Evolutionary conservation across 306 rosid genomes (phyloP), one percentile per base, ranked within the genome.

Genomic region (Parietaria judaica): DNA sequence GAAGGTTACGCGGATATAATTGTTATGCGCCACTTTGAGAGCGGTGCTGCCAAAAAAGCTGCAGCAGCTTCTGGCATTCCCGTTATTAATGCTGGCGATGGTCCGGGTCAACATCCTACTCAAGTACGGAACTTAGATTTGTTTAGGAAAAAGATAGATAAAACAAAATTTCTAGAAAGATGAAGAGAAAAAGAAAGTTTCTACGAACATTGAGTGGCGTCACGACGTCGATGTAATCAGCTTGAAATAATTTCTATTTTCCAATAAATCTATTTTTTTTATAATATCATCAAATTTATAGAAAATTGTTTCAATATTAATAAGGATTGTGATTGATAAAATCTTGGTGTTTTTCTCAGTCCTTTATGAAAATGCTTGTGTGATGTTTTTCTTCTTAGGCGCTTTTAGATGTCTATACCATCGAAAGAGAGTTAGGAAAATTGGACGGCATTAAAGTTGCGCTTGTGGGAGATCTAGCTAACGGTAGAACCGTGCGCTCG

Each of bases 91-190:
- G 97, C 97, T 3, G 97, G 96, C 63, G 97, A 90, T 67, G 97
- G 96, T 78, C 96, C 96, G 70, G 97, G 97, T 47, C 96, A 90
- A 45, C 95, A 87, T 71, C 97, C 96, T 16, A 81, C 95, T 46
- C 97, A 87, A 86, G 97, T 87, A 66, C 9, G 45, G 45, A 41
- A 5, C 9, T 23, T 23, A 23, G 31, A 23, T 23, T 23, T 23
- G 31, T 23, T 23, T 23, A 23, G 31, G 2, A 23, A 23, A 23
- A 23, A 23, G 31, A 23, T 23, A 23, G 31, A 23, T 23, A 23
- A 23, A 23, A 23, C 31, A 23, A 23, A 23, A 23, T 23, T 23
- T 23, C 31, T 23, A 23, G 31, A 23, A 23, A 23, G 31, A 23
- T 23, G 31, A 23, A 23, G 31, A 23, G 31, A 23, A 23, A 23